Percentiles rank a stretch among this genome's conserved stretches.
Evolutionary conservation across 257 asterid genomes (phyloP).

Genomic region (Solanum chiquidenum): DNA sequence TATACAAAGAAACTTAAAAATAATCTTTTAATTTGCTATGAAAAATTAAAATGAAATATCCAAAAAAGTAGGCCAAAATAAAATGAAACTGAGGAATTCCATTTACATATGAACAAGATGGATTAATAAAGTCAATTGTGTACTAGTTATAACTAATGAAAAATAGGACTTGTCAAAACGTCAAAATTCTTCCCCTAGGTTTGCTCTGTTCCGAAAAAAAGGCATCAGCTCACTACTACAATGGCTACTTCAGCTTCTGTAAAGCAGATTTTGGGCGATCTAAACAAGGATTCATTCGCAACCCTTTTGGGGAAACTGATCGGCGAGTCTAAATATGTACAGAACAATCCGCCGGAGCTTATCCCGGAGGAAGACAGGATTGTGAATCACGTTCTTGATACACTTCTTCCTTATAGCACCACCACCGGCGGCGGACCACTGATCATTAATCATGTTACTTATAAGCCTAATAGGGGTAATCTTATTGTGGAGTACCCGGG

Average conservation of each 20-base stretch:
- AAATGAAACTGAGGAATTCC: background rate
- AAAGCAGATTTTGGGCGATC: slow-evolving; percentile 48
- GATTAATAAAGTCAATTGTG: background rate
- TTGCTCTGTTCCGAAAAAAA: background rate
- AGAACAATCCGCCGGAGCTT: slow-evolving; percentile 92
- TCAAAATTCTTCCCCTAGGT: background rate
- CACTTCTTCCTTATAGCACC: slow-evolving; percentile 69
- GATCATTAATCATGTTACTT: slow-evolving; percentile 58
- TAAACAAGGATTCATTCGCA: slow-evolving; percentile 59
- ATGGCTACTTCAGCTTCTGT: slow-evolving; percentile 41
- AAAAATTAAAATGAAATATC: background rate
- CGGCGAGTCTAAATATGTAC: slow-evolving; percentile 79
- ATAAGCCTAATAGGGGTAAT: slow-evolving; percentile 89
- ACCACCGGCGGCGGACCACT: slow-evolving; percentile 85
- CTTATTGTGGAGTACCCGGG: slow-evolving; percentile 97
- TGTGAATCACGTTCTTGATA: slow-evolving; percentile 65
- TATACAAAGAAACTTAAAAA: too few relatives aligned
- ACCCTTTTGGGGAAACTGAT: slow-evolving; percentile 63
- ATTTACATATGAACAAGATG: too few relatives aligned
- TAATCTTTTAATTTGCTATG: too few relatives aligned
- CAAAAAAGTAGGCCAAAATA: background rate
- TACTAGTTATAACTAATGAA: background rate
- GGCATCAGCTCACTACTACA: background rate
- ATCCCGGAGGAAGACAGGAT: slow-evolving; percentile 96
- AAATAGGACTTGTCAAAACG: background rate